Evolutionary conservation across 345 rosid genomes (phyloP), one percentile per base, ranked within the genome.

Genomic region (Camelina neglecta): DNA sequence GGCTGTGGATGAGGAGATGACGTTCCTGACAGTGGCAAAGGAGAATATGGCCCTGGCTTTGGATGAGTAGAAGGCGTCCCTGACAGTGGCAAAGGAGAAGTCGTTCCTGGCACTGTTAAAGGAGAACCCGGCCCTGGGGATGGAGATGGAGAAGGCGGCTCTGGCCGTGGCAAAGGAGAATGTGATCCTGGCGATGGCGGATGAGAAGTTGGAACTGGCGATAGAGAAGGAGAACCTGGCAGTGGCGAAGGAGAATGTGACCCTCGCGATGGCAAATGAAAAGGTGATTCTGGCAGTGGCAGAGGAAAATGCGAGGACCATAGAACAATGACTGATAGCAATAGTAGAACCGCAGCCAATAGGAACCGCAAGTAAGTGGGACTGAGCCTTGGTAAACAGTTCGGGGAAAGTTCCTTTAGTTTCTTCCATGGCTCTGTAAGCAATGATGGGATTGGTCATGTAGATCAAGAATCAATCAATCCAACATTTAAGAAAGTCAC

Each of bases 311-410:
- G 26, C 26, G 7, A 1, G n/a, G 11, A 7, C 65, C 55, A 36
- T 16, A 71, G 5, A 15, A 60, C 26, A 60, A 6, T 59, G 67
- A 11, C 38, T 71, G 26, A 21, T 3, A 71, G 59, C 4, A 60
- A n/a, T 5, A 60, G 26, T 4, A 36, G 24, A 59, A 71, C 48
- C 24, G 4, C 5, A 60, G 36, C 16, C 4, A 60, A 23, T 35
- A 48, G 8, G 11, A 35, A 13, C 38, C 24, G 21, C 8, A 6
- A n/a, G 38, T 6, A 60, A 60, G 4, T 6, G 26, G 1, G 10
- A 60, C 2, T 18, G n/a, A 6, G 10, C 45, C 7, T 33, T 33
- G 36, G 7, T 1, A 33, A 33, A 6, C 63, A 42, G 35, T 12
- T 26, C 15, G 0, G 12, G 60, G 2, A 3, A 24, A 24, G 26